Conservation (phyloP, 805 yeast species). For the Starmera caribaea region DNA sequence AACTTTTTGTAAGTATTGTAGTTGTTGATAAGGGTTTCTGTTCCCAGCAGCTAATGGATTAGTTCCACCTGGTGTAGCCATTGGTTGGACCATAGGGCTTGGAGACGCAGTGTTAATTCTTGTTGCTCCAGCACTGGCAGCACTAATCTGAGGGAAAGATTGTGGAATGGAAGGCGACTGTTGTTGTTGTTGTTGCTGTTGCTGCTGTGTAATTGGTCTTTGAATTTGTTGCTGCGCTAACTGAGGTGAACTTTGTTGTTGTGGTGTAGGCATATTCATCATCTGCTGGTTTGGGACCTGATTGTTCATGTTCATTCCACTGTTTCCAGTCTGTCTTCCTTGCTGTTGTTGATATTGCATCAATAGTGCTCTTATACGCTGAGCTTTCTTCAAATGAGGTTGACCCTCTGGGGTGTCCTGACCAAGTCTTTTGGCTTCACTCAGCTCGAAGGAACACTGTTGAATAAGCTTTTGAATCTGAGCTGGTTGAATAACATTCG, state of each 20-base stretch:
- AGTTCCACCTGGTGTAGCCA: neutral
- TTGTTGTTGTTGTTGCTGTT: conserved; percentile 4
- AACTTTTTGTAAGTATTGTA: conserved; percentile 35
- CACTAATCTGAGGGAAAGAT: neutral
- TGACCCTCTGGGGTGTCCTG: conserved; percentile 50
- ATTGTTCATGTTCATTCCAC: conserved; percentile 10
- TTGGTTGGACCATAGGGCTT: neutral
- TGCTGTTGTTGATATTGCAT: conserved; percentile 43
- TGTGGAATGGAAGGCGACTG: neutral
- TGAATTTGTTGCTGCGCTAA: neutral
- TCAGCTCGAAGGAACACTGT: conserved; percentile 48
- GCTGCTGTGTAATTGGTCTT: neutral
- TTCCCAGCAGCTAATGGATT: neutral
- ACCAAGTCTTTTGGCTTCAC: conserved; percentile 55
- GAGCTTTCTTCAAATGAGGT: conserved; percentile 53
- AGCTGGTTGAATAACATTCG: conserved; percentile 10
- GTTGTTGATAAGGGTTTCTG: conserved; percentile 19
- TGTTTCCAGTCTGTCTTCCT: conserved; percentile 19
- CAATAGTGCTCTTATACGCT: conserved; percentile 51
- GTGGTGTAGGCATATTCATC: conserved; percentile 6
- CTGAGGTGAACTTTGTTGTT: conserved; percentile 2
- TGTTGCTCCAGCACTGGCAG: neutral
- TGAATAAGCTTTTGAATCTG: conserved; percentile 42
- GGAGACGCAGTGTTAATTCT: neutral
- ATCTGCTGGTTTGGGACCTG: conserved; percentile 8